These are phyloP conservation scores for Penicillium subrubescens DNA, from an alignment of 495 filamentous ascomycete genomes.

Conservation along the genomic window DNA sequence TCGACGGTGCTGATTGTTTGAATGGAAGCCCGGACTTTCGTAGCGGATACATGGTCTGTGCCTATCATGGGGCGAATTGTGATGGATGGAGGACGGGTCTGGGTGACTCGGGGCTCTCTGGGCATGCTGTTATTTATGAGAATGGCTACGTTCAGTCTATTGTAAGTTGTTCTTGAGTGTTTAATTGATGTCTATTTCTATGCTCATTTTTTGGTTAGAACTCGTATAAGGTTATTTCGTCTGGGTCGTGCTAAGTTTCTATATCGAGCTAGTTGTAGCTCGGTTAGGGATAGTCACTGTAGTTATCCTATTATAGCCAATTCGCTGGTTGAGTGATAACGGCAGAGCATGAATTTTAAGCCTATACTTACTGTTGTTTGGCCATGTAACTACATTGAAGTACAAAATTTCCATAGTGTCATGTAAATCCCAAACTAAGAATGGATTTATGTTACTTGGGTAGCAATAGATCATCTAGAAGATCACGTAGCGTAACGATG, in stretches of 20 bases:
- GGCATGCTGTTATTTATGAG: background rate
- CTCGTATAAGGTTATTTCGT: background rate
- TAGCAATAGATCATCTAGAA: too few relatives aligned
- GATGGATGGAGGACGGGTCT: background rate
- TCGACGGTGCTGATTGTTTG: too few relatives aligned
- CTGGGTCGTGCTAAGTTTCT: background rate
- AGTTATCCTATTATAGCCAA: background rate
- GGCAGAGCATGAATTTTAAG: too few relatives aligned
- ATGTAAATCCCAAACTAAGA: too few relatives aligned
- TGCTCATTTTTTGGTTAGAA: background rate
- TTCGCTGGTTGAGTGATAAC: background rate
- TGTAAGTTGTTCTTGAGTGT: background rate
- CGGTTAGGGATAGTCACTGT: background rate
- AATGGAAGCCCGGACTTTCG: too few relatives aligned
- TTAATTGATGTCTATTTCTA: background rate
- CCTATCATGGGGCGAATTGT: background rate
- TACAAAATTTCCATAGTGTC: background rate
- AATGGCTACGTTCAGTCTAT: background rate
- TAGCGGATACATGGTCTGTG: too few relatives aligned
- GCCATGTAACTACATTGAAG: background rate
- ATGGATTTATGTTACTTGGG: too few relatives aligned
- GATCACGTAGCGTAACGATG: background rate
- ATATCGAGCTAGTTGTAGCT: background rate
- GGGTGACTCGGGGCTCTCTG: background rate
- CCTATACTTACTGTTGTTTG: too few relatives aligned